Conservation (phyloP, 768 basidiomycete species). For the Phlegmacium glaucopus region DNA sequence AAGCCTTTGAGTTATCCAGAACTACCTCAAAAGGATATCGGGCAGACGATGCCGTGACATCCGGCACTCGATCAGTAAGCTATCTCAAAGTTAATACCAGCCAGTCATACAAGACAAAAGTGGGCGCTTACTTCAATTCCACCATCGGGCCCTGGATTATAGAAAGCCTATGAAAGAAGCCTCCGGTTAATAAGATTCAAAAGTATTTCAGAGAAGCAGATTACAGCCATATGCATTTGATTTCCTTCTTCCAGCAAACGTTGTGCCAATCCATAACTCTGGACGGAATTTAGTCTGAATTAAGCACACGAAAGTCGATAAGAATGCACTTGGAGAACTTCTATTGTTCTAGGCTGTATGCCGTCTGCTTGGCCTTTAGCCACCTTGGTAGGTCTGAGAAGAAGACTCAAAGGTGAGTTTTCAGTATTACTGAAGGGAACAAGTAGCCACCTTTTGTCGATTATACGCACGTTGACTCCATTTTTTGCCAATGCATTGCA, state of each 20-base stretch:
- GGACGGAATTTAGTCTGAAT: background rate
- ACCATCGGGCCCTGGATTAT: constrained; percentile 59
- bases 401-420: background rate
- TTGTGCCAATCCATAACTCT: constrained; percentile 80
- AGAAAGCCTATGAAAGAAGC: constrained; percentile 56
- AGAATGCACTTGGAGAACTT: constrained; percentile 46
- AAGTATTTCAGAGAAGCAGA: constrained; percentile 13
- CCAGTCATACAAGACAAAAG: background rate
- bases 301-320: background rate
- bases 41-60: constrained; percentile 58
- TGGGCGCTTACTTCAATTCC: constrained; percentile 51
- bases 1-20: background rate
- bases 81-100: constrained; percentile 19
- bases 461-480: constrained; percentile 54
- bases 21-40: constrained; percentile 69
- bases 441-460: constrained; percentile 51
- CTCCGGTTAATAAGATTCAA: background rate
- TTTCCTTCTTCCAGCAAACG: constrained; percentile 59
- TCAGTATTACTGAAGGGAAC: background rate
- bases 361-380: constrained; percentile 58
- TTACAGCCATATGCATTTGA: constrained; percentile 67
- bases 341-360: constrained; percentile 51
- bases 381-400: constrained; percentile 42
- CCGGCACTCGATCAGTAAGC: constrained; percentile 61
- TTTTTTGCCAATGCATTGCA: constrained; percentile 57